phyloP scores from a whole-genome alignment of 345 rosid genomes.

The Syzygium grande region DNA sequence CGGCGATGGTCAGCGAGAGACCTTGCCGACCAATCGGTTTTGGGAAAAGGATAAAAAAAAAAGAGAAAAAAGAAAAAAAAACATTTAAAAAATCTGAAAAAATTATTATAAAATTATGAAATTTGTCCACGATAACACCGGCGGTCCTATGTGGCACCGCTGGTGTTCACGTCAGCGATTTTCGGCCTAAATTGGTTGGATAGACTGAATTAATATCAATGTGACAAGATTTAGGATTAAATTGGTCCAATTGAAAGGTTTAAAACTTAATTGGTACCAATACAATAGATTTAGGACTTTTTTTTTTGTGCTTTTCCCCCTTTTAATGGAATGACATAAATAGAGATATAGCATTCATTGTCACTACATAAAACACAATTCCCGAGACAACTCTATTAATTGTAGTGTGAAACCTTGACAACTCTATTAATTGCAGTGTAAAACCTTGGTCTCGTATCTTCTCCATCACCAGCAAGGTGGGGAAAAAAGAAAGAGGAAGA shows the following conservation, averaged over 20 bases:
- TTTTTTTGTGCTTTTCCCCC: not conserved
- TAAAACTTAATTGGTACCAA: not conserved
- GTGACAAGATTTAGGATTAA: not conserved
- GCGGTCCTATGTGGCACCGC: accelerated
- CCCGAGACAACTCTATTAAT: not conserved
- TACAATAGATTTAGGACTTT: too few relatives aligned
- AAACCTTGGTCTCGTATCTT: not conserved
- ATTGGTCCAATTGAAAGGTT: not conserved
- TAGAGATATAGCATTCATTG: not conserved
- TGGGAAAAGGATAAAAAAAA: too few relatives aligned
- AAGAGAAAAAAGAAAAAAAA: too few relatives aligned
- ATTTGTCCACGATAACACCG: too few relatives aligned
- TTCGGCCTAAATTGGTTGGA: accelerated
- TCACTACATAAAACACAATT: not conserved
- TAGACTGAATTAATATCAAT: too few relatives aligned
- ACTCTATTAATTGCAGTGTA: not conserved
- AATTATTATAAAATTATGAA: too few relatives aligned
- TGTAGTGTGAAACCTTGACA: not conserved
- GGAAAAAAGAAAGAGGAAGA: not conserved
- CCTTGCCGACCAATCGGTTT: too few relatives aligned
- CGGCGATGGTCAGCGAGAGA: too few relatives aligned
- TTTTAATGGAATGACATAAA: not conserved
- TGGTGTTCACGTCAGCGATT: accelerated
- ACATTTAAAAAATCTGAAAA: too few relatives aligned
- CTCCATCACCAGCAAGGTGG: not conserved